Evolutionary conservation across 2,329 filamentous ascomycete genomes (phyloP).

Genomic region (Thelonectria rubi): DNA sequence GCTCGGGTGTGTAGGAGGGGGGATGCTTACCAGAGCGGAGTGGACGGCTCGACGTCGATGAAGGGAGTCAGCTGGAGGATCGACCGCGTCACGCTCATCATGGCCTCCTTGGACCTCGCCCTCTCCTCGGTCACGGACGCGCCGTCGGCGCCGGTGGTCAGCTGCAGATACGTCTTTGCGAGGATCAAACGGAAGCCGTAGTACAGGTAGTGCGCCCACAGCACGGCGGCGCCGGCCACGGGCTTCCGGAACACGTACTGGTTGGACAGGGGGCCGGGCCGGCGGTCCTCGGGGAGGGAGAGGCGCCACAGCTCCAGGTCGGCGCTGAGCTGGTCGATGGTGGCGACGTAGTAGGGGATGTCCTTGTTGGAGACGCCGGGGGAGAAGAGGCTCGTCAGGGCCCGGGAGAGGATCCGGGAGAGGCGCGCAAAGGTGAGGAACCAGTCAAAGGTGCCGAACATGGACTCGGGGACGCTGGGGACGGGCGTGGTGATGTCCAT

Average conservation of each 20-base stretch:
- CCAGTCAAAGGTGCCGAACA: conserved; percentile 33
- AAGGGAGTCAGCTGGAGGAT: conserved; percentile 35
- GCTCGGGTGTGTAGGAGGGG: too few species aligned
- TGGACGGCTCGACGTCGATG: conserved; percentile 34
- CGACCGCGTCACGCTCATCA: conserved; percentile 26
- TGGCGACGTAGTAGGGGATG: conserved; percentile 11
- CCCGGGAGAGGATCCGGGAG: conserved; percentile 27
- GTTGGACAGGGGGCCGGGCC: conserved; percentile 4
- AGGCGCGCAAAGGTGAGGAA: conserved; percentile 22
- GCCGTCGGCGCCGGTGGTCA: conserved; percentile 3
- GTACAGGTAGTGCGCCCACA: conserved; percentile 36
- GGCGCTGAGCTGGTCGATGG: conserved; percentile 22
- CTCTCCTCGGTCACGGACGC: not conserved
- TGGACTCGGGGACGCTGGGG: conserved; percentile 32
- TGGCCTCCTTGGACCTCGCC: conserved; percentile 11
- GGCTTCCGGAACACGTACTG: conserved; percentile 17
- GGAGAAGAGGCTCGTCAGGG: conserved; percentile 29
- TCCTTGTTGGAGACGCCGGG: conserved; percentile 26
- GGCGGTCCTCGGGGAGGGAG: conserved; percentile 24
- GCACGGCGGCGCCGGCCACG: conserved; percentile 12
- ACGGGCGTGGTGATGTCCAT: conserved; percentile 29
- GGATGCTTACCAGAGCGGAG: conserved; percentile 33
- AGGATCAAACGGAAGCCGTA: conserved; percentile 33
- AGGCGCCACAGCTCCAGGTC: conserved; percentile 32
- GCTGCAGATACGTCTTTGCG: conserved; percentile 23